phyloP scores from a whole-genome alignment of 441 rosid genomes.

The Mallotus japonicus region DNA sequence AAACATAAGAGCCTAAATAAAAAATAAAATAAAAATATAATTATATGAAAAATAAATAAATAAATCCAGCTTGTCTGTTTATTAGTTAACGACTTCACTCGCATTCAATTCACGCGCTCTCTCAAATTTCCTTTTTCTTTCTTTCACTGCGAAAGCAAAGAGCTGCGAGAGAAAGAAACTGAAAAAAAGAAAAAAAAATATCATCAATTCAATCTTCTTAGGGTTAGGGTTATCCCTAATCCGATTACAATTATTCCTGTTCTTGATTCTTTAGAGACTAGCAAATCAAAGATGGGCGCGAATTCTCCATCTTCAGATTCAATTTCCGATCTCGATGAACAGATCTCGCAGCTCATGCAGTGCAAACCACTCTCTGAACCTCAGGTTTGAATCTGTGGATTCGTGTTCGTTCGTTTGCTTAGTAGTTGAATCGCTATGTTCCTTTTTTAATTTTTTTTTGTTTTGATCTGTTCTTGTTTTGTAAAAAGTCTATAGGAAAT shows the following conservation, averaged over 20 bases:
- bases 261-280: constrained; percentile 5
- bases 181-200: background rate
- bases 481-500: background rate
- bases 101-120: constrained; percentile 22
- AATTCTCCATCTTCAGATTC: constrained; percentile 50
- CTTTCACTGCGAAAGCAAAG: constrained; percentile 22
- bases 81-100: background rate
- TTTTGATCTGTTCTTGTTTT: background rate
- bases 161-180: constrained; percentile 23
- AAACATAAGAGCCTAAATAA: too few relatives aligned
- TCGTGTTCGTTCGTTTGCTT: too few relatives aligned
- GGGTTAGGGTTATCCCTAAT: constrained; percentile 25
- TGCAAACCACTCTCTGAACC: constrained; percentile 69
- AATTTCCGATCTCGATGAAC: constrained; percentile 53
- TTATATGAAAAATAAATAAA: too few relatives aligned
- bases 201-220: constrained; percentile 10
- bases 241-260: constrained; percentile 13
- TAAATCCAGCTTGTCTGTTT: too few relatives aligned
- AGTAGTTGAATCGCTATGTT: background rate
- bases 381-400: constrained; percentile 30
- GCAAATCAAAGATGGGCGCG: constrained; percentile 39
- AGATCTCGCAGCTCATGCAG: constrained; percentile 70
- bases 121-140: constrained; percentile 22
- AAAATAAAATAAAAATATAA: too few relatives aligned
- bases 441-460: background rate